A percentile compares a stretch with the other conserved stretches of the same genome.
These are phyloP conservation scores for Basidiobolus meristosporus DNA, from an alignment of 371 early-diverging fungal genomes.

Conservation along the genomic window DNA sequence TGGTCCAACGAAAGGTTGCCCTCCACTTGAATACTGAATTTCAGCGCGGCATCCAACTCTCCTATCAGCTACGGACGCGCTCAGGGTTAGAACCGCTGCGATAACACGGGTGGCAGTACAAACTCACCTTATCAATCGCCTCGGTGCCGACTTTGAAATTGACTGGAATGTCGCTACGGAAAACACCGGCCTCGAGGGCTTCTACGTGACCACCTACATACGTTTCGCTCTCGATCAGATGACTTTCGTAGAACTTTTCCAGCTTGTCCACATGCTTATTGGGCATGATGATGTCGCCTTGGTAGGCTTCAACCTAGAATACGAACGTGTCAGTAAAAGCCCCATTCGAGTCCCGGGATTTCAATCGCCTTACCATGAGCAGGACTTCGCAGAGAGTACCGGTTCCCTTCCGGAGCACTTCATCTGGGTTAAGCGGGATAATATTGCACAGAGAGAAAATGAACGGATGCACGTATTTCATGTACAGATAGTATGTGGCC, in stretches of 20 bases:
- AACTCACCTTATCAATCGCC: constrained; percentile 42
- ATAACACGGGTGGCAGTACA: no score
- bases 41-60: constrained; percentile 79
- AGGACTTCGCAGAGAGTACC: constrained; percentile 98
- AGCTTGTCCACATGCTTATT: constrained; percentile 76
- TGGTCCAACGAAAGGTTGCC: constrained; percentile 24
- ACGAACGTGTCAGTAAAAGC: neutral
- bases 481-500: constrained; percentile 97
- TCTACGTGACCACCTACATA: constrained; percentile 99
- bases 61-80: constrained; percentile 40
- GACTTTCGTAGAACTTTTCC: constrained; percentile 74
- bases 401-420: constrained; percentile 91
- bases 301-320: constrained; percentile 69
- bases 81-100: neutral
- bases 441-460: constrained; percentile 98
- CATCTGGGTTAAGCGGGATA: constrained; percentile 94
- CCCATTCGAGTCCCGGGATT: neutral
- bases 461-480: constrained; percentile 99
- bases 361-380: constrained; percentile 59
- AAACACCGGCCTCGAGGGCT: constrained; percentile 96
- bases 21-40: constrained; percentile 76
- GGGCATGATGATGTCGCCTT: constrained; percentile 87
- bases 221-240: constrained; percentile 86
- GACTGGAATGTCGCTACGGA: constrained; percentile 87
- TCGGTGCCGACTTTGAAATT: constrained; percentile 66